Evolutionary conservation across 208 protist genomes (phyloP).

Genomic region (Naegleria fowleri): DNA sequence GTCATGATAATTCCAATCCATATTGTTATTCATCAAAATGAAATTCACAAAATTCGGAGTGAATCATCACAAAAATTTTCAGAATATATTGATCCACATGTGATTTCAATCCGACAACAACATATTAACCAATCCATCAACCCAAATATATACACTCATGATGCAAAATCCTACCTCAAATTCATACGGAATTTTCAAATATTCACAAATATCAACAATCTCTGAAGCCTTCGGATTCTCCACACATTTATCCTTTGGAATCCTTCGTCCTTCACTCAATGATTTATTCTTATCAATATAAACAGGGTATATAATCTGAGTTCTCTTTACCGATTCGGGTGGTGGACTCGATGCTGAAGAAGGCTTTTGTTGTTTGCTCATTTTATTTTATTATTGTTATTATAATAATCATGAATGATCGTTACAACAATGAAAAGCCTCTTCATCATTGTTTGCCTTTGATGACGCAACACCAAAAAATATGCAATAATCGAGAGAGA

Average conservation of each 20-base stretch:
- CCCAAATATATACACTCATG: background rate
- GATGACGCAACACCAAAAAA: no score
- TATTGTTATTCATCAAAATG: no score
- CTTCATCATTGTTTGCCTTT: no score
- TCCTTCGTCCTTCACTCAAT: background rate
- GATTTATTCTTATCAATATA: conserved; percentile 19
- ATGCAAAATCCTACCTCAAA: background rate
- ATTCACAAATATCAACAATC: background rate
- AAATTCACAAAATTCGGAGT: background rate
- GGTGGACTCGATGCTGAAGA: background rate
- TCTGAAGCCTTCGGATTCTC: background rate
- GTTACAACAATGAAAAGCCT: no score
- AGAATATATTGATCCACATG: no score
- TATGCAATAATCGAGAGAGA: no score
- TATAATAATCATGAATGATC: background rate
- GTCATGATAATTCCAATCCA: background rate
- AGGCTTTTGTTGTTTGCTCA: background rate
- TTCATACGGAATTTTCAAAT: background rate
- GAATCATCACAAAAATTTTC: no score
- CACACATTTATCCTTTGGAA: background rate
- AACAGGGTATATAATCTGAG: conserved; percentile 6
- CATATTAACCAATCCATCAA: no score
- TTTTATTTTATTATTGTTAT: no score
- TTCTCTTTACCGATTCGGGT: background rate
- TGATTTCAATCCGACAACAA: no score